phyloP scores from a whole-genome alignment of 768 basidiomycete species.

The Mycena rebaudengoi region DNA sequence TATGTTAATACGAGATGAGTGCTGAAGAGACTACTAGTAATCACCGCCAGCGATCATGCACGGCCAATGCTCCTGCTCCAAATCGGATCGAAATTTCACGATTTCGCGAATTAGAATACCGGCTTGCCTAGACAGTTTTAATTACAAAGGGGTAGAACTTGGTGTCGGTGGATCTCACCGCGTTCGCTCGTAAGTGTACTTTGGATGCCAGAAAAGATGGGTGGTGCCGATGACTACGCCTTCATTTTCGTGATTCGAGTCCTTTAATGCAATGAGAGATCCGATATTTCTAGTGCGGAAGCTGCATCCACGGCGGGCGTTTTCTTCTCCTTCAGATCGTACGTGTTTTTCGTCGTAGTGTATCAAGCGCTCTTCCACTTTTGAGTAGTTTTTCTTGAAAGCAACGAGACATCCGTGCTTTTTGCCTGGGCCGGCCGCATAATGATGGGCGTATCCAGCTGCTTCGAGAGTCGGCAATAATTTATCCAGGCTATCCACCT shows the following conservation, averaged over 20 bases:
- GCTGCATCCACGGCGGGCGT: slow-evolving; percentile 58
- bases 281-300: slow-evolving; percentile 86
- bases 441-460: slow-evolving; percentile 71
- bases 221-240: slow-evolving; percentile 88
- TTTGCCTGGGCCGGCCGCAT: slow-evolving; percentile 77
- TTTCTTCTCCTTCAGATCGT: slow-evolving; percentile 45
- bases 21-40: slow-evolving; percentile 9
- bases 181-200: slow-evolving; percentile 87
- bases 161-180: slow-evolving; percentile 51
- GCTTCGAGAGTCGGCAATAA: slow-evolving; percentile 71
- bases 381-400: slow-evolving; percentile 65
- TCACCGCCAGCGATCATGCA: slow-evolving; percentile 86
- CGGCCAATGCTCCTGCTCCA: slow-evolving; percentile 67
- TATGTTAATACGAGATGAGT: background rate
- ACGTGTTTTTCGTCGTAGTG: slow-evolving; percentile 74
- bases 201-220: slow-evolving; percentile 96
- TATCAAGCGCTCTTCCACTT: slow-evolving; percentile 57
- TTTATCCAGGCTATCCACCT: slow-evolving; percentile 85
- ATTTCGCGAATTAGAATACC: slow-evolving; percentile 77
- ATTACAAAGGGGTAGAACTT: background rate
- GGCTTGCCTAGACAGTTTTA: slow-evolving; percentile 65
- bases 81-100: slow-evolving; percentile 57
- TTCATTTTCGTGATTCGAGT: slow-evolving; percentile 43
- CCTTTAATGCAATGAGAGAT: slow-evolving; percentile 71
- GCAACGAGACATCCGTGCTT: slow-evolving; percentile 89